phyloP scores from a whole-genome alignment of 306 rosid genomes.

The Acacia acuminata region DNA sequence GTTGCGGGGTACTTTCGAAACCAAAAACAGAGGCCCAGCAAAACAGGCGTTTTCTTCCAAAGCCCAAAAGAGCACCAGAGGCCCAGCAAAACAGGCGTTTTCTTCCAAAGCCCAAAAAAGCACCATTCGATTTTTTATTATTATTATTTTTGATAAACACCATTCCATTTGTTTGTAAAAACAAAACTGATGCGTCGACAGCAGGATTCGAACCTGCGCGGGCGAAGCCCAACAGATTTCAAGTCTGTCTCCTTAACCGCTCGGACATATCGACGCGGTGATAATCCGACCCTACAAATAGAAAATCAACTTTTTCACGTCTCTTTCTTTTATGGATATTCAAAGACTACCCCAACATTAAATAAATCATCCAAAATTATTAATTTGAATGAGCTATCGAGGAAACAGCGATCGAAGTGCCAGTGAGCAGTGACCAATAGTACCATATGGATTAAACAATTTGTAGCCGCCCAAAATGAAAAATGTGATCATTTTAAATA shows the following conservation, averaged over 20 bases:
- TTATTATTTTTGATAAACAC: no score
- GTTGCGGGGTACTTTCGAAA: no score
- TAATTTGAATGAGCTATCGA: background rate
- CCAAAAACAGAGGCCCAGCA: no score
- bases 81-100: background rate
- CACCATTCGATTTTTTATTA: no score
- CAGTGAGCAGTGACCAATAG: background rate
- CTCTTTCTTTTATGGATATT: background rate
- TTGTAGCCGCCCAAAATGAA: background rate
- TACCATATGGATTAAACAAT: background rate
- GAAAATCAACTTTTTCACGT: no score
- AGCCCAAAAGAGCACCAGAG: background rate
- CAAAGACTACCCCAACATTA: background rate
- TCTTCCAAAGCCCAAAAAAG: background rate
- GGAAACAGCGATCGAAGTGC: background rate
- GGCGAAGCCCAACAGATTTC: slow-evolving; percentile 23
- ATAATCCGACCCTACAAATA: no score
- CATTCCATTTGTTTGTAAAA: background rate
- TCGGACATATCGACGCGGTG: background rate
- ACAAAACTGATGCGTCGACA: background rate
- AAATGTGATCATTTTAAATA: background rate
- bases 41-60: no score
- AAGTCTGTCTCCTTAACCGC: slow-evolving; percentile 23
- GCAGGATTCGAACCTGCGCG: slow-evolving; percentile 23
- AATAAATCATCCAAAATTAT: background rate